Base-by-base conservation (phyloP, 208 protist species). In the Giardia duodenalis region DNA sequence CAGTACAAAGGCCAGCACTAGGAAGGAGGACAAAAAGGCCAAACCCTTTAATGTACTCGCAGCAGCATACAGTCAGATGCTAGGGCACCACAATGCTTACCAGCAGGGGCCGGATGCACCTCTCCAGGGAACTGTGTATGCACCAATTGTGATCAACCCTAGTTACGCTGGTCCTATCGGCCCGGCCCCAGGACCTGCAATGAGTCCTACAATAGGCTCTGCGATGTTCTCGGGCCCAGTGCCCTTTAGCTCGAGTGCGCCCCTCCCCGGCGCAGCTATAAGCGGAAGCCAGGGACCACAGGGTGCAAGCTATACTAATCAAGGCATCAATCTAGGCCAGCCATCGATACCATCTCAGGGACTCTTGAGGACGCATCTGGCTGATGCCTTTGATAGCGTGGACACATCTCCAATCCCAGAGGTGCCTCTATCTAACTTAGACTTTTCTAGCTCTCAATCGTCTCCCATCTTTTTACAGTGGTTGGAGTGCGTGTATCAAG, bases 381-480 rank as follows among this genome's bases (percentile, higher is more conserved):
- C 10, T 22, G 48, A 92, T 46, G 67, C 57, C 4, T 39, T 39
- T 44, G n/a, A 92, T n/a, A 19, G 67, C 67, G 44, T 90, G 30
- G 10, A 67, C 48, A 1, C 19, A 39, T 1, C 1, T 48, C 0
- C 30, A 0, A n/a, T 39, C 2, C 43, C 10, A 39, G 57, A 30
- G 57, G 57, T 76, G 30, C 57, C 57, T 76, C 57, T 39, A 44
- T 89, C 92, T 90, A 30, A 88, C 91, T 44, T 92, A 92, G 46
- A 44, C 4, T 92, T 44, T 43, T 90, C 88, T 92, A 42, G 4
- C 22, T 57, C 10, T 10, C 1, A 94, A 47, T n/a, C 42, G 67
- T 57, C 86, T 0, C 95, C 95, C 22, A 90, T 96, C 30, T 96
- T 96, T 90, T 39, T 95, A n/a, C 94, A 96, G 87, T 96, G 95